Evolutionary conservation across 345 rosid genomes (phyloP).

Genomic region (Rhizophora apiculata): DNA sequence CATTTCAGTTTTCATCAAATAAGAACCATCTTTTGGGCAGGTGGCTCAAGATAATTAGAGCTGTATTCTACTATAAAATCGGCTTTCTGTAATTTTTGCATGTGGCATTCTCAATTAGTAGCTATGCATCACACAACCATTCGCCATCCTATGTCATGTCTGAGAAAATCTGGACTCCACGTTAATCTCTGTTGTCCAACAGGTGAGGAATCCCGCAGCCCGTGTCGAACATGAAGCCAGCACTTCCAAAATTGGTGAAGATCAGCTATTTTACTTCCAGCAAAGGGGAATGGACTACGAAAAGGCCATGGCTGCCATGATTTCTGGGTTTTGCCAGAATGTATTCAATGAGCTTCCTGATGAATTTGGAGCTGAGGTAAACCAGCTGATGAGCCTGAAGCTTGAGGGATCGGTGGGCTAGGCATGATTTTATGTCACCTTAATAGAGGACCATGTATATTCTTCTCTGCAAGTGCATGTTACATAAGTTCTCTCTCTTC

Average conservation of each 20-base stretch:
- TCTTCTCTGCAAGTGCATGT: not conserved
- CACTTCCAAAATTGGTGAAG: slow-evolving; percentile 91
- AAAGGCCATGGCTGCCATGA: slow-evolving; percentile 97
- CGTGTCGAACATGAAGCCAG: slow-evolving; percentile 95
- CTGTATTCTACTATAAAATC: no score
- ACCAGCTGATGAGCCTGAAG: slow-evolving; percentile 88
- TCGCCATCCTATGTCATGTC: not conserved
- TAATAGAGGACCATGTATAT: not conserved
- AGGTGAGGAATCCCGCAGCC: slow-evolving; percentile 88
- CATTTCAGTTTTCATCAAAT: not conserved
- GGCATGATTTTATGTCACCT: not conserved
- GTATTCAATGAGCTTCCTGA: slow-evolving; percentile 92
- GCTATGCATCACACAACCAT: not conserved
- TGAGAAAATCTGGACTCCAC: not conserved
- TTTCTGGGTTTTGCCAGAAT: slow-evolving; percentile 84
- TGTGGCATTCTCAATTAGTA: not conserved
- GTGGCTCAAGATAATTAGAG: no score
- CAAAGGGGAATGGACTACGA: slow-evolving; percentile 92
- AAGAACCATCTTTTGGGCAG: no score
- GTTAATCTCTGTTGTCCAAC: slow-evolving; percentile 11
- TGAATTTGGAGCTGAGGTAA: slow-evolving; percentile 88
- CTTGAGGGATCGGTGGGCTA: slow-evolving; percentile 96
- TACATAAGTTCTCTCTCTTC: not conserved
- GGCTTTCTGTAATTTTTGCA: no score
- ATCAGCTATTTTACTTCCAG: slow-evolving; percentile 94